Conservation (phyloP, 2,329 filamentous ascomycete genomes). For the Dactylellina sp. region DNA sequence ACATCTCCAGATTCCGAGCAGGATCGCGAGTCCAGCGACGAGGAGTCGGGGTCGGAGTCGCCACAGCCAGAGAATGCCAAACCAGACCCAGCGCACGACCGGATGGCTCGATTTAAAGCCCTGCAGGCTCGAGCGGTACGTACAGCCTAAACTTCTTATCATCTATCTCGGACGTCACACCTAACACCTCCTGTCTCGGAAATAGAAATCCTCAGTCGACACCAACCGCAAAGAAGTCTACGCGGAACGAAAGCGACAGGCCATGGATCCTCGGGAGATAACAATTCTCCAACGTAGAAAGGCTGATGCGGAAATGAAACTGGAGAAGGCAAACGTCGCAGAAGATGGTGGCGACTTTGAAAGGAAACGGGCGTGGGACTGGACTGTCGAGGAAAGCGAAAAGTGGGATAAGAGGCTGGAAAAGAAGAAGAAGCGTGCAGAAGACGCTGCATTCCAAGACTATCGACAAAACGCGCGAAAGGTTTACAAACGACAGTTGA, state of each 20-base stretch:
- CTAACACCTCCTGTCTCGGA: constrained; percentile 30
- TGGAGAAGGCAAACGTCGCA: constrained; percentile 90
- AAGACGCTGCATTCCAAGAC: constrained; percentile 90
- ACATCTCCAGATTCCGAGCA: constrained; percentile 50
- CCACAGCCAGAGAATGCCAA: constrained; percentile 44
- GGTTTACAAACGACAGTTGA: constrained; percentile 90
- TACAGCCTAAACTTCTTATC: constrained; percentile 50
- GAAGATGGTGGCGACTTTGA: constrained; percentile 91
- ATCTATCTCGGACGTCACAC: constrained; percentile 42
- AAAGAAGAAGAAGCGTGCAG: constrained; percentile 83
- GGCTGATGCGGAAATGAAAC: constrained; percentile 88
- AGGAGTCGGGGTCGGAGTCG: constrained; percentile 35
- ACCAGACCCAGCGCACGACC: constrained; percentile 68
- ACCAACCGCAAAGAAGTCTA: constrained; percentile 86
- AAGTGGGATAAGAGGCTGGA: constrained; percentile 90
- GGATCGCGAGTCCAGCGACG: constrained; percentile 47
- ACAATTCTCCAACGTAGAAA: constrained; percentile 84
- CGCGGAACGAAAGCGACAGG: constrained; percentile 81
- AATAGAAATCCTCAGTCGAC: constrained; percentile 73
- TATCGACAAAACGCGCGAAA: constrained; percentile 89
- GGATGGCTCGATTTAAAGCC: constrained; percentile 85
- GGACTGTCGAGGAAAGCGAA: constrained; percentile 94
- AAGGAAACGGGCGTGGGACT: constrained; percentile 98
- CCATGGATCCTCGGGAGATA: constrained; percentile 81
- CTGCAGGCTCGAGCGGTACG: constrained; percentile 79